Evolutionary conservation across 192 early-diverging fungal species (phyloP).

Genomic region (Podila verticillata): DNA sequence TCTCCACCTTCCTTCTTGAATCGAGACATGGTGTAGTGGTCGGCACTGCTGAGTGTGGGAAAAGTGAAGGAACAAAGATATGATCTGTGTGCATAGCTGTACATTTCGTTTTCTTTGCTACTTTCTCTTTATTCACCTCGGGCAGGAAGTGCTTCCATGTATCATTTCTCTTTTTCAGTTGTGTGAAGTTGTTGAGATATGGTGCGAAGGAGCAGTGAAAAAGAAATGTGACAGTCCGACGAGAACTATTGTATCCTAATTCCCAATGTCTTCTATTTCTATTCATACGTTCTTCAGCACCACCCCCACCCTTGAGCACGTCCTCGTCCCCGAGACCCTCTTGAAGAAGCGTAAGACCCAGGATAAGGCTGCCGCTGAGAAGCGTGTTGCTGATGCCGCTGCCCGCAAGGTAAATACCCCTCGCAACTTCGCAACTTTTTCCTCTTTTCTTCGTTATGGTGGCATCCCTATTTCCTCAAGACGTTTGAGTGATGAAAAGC

Average conservation of each 20-base stretch:
- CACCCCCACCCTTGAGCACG: constrained; percentile 67
- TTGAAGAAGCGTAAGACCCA: constrained; percentile 87
- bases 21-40: too few relatives aligned
- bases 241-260: constrained; percentile 5
- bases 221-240: constrained; percentile 13
- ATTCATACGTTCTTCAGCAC: constrained; percentile 35
- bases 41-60: too few relatives aligned
- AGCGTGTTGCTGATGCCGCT: constrained; percentile 62
- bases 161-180: too few relatives aligned
- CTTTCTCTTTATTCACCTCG: too few relatives aligned
- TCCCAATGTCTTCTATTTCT: constrained; percentile 3
- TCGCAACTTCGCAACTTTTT: background rate
- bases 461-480: too few relatives aligned
- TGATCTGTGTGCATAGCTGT: too few relatives aligned
- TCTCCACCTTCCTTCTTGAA: background rate
- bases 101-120: too few relatives aligned
- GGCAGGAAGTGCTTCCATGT: too few relatives aligned
- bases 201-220: background rate
- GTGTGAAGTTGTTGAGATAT: too few relatives aligned
- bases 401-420: constrained; percentile 58
- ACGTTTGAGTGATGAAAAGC: constrained; percentile 5
- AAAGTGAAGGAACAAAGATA: too few relatives aligned
- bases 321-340: constrained; percentile 86
- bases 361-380: constrained; percentile 75
- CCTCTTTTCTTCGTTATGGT: background rate